Evolutionary conservation across 768 basidiomycete genomes (phyloP), one percentile per base, ranked within the genome.

Genomic region (Pluteus cervinus): DNA sequence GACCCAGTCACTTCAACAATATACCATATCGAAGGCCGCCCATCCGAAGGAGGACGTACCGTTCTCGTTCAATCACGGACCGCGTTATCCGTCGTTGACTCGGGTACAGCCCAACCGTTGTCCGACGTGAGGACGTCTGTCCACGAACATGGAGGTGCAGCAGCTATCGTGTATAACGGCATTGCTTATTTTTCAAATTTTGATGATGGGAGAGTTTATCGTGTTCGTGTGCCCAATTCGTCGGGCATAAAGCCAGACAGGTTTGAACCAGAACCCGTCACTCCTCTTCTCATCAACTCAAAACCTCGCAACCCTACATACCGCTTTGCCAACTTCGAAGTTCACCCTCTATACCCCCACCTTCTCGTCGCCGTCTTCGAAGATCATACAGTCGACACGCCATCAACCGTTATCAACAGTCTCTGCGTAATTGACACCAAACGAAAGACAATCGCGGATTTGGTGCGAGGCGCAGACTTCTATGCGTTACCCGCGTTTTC

Each of bases 81-180:
- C 4, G 60, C 63, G 15, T 54, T 56, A 28, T 86, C 87, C 32
- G 50, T 83, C 16, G 65, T 79, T 9, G 69, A 69, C 2, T 49
- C 59, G n/a, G n/a, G n/a, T n/a, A n/a, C n/a, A n/a, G n/a, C n/a
- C n/a, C n/a, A n/a, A n/a, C n/a, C 62, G n/a, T n/a, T 26, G 66
- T 66, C 1, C 82, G 80, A 71, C 51, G 75, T 65, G 4, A 65
- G 73, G 23, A 71, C 73, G 0, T 53, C 65, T 11, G 81, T 86
- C 2, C 74, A 84, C 17, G 84, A 85, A 52, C 86, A 86, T 36
- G 84, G 86, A 0, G 86, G 86, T 9, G 75, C 68, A 2, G 60
- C 78, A 2, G 76, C 76, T 1, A 65, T 72, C 14, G 75, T 75
- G 1, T 57, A 72, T 40, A 62, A 61, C 26, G 70, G 66, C 5